A percentile compares a stretch with the other conserved stretches of the same genome.
Evolutionary conservation across 352 stramenopile species (phyloP).

Genomic region (Pythium periplocum): DNA sequence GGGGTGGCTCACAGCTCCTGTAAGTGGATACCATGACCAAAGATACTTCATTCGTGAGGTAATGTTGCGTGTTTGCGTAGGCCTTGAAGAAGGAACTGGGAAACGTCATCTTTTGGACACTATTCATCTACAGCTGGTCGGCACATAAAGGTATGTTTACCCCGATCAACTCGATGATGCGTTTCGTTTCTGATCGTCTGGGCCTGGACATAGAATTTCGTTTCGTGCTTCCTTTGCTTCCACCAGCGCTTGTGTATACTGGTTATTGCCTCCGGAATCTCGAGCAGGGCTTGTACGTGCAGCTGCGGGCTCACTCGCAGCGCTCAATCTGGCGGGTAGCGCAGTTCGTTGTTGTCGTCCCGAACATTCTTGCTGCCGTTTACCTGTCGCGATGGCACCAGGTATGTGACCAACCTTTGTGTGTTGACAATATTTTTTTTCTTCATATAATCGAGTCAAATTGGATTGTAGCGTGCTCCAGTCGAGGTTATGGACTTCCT

Average conservation of each 20-base stretch:
- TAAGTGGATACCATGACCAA: conserved; percentile 12
- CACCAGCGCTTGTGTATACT: conserved; percentile 65
- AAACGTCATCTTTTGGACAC: conserved; percentile 53
- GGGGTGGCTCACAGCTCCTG: conserved; percentile 55
- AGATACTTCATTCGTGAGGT: no score
- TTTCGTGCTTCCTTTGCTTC: conserved; percentile 78
- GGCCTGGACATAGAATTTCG: conserved; percentile 54
- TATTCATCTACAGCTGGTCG: conserved; percentile 75
- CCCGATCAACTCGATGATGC: not conserved
- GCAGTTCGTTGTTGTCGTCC: conserved; percentile 44
- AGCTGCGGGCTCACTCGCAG: conserved; percentile 49
- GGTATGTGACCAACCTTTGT: conserved; percentile 7
- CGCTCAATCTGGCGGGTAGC: conserved; percentile 46
- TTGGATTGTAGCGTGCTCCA: conserved; percentile 43
- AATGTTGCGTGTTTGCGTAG: conserved; percentile 11
- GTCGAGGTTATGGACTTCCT: conserved; percentile 82
- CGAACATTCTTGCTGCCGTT: conserved; percentile 57
- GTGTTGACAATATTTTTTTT: not conserved
- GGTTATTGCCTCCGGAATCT: conserved; percentile 72
- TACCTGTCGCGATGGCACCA: conserved; percentile 72
- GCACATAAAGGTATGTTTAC: conserved; percentile 65
- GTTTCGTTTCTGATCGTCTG: not conserved
- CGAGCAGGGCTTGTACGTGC: conserved; percentile 51
- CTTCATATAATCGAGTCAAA: no score
- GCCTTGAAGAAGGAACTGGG: conserved; percentile 61